phyloP scores from a whole-genome alignment of 2,329 filamentous ascomycete genomes.

The Chaetomium sp. region DNA sequence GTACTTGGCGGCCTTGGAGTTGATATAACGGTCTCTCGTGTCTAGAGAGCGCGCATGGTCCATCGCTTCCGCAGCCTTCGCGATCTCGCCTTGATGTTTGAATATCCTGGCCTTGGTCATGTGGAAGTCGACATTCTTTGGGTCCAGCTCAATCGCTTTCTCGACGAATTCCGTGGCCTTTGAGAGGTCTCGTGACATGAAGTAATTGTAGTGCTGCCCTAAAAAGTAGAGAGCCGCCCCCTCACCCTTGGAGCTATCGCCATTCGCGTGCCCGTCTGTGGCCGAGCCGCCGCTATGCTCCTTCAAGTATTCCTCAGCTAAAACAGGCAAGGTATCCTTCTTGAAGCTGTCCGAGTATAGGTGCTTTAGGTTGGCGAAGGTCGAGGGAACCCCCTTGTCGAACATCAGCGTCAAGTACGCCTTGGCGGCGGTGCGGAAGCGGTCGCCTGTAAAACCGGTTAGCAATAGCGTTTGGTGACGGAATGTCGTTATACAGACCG shows the following conservation, averaged over 20 bases:
- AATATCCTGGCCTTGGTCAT: conserved; percentile 95
- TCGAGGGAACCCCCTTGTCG: conserved; percentile 89
- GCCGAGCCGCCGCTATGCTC: conserved; percentile 52
- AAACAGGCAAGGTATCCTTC: conserved; percentile 70
- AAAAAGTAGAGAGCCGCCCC: conserved; percentile 88
- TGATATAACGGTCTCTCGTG: conserved; percentile 92
- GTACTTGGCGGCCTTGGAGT: conserved; percentile 97
- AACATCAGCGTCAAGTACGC: conserved; percentile 82
- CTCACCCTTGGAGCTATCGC: conserved; percentile 62
- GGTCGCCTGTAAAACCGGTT: conserved; percentile 58
- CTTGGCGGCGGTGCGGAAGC: conserved; percentile 77
- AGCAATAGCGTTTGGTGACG: conserved; percentile 24
- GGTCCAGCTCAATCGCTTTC: conserved; percentile 76
- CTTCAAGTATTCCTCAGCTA: conserved; percentile 78
- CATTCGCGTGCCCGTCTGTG: conserved; percentile 47
- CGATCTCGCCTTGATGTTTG: conserved; percentile 82
- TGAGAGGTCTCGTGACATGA: conserved; percentile 77
- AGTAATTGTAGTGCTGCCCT: conserved; percentile 95
- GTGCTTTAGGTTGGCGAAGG: conserved; percentile 95
- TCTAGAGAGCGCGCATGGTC: conserved; percentile 83
- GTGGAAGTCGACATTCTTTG: conserved; percentile 84
- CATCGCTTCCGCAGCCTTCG: conserved; percentile 84
- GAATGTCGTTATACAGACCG: conserved; percentile 50
- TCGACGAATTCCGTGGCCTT: conserved; percentile 84
- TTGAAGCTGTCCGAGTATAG: conserved; percentile 80